Percentiles rank a stretch among this genome's conserved stretches.
Conservation (phyloP, 805 yeast species). For the Yarrowia keelungensis region DNA sequence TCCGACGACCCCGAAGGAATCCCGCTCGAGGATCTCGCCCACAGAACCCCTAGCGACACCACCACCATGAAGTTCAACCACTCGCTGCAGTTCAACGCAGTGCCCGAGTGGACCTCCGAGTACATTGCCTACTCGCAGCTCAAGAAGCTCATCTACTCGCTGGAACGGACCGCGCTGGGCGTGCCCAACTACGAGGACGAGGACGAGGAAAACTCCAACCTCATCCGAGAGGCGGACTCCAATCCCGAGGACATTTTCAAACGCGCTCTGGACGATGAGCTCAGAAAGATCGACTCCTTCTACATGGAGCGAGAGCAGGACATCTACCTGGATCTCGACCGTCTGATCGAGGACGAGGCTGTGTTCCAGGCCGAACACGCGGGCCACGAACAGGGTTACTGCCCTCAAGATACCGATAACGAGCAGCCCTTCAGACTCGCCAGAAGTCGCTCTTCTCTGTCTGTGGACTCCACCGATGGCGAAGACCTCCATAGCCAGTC, state of each 20-base stretch:
- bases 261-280: conserved; percentile 78
- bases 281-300: conserved; percentile 76
- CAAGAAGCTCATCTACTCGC: conserved; percentile 80
- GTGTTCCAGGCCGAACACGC: conserved; percentile 47
- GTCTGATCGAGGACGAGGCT: conserved; percentile 65
- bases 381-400: conserved; percentile 30
- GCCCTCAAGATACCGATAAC: conserved; percentile 31
- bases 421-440: conserved; percentile 35
- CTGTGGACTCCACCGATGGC: conserved; percentile 36
- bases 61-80: conserved; percentile 87
- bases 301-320: conserved; percentile 71
- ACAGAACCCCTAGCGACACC: conserved; percentile 2
- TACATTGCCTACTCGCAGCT: conserved; percentile 89
- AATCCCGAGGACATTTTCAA: conserved; percentile 67
- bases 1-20: conserved; percentile 25
- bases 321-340: conserved; percentile 60
- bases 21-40: conserved; percentile 40
- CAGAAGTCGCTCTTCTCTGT: conserved; percentile 29
- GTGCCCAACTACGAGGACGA: conserved; percentile 42
- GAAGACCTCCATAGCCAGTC: conserved; percentile 21
- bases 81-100: conserved; percentile 94
- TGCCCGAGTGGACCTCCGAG: conserved; percentile 96
- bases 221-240: conserved; percentile 50
- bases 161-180: conserved; percentile 68
- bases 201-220: conserved; percentile 45